A percentile compares a stretch with the other conserved stretches of the same genome.
Conservation (phyloP, 2,329 filamentous ascomycete genomes). For the Sporothrix phasma region DNA sequence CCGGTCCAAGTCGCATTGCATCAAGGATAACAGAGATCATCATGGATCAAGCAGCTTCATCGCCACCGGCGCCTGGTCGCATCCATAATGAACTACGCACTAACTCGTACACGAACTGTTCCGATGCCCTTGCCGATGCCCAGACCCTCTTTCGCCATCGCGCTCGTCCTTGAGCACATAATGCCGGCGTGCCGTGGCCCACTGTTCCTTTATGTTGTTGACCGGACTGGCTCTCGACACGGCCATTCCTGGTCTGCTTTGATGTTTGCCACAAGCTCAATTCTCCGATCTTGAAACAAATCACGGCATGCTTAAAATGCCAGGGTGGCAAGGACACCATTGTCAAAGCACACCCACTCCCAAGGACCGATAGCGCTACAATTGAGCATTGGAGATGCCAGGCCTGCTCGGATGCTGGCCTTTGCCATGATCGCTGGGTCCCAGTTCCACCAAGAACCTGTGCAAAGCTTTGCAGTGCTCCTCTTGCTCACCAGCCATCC, state of each 20-base stretch:
- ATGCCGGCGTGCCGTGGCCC: background rate
- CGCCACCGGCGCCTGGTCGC: background rate
- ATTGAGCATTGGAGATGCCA: background rate
- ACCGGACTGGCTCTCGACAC: background rate
- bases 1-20: background rate
- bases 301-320: background rate
- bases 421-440: background rate
- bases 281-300: background rate
- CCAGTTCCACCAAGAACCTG: background rate
- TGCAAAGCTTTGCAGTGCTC: background rate
- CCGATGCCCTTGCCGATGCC: background rate
- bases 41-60: background rate
- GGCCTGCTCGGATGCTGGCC: background rate
- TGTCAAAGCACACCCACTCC: background rate
- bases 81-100: no score
- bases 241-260: background rate
- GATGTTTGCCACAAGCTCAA: background rate
- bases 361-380: background rate
- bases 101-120: no score
- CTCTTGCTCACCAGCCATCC: background rate
- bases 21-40: background rate
- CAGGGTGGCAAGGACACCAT: background rate
- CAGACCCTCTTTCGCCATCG: conserved; percentile 6
- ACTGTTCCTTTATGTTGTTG: conserved; percentile 6
- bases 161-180: background rate